These are phyloP conservation scores for Aureobasidium sp. DNA, from an alignment of 2,329 filamentous ascomycete genomes.

Conservation along the genomic window DNA sequence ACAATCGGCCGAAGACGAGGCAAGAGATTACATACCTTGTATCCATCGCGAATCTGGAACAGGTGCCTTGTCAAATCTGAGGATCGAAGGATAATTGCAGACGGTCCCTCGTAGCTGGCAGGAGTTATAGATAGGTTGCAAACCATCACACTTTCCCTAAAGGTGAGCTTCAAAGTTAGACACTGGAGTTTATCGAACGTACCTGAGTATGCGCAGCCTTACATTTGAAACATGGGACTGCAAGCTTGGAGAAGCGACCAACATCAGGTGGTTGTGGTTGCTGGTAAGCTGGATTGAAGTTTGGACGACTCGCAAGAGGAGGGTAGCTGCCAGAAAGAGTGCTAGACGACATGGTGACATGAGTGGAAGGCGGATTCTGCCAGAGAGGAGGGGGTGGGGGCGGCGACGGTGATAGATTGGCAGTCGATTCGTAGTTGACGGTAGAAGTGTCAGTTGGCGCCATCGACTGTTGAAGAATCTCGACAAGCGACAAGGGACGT, in stretches of 20 bases:
- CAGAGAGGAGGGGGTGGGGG: background rate
- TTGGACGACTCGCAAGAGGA: background rate
- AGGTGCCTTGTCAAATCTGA: slow-evolving; percentile 12
- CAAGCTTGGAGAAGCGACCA: slow-evolving; percentile 10
- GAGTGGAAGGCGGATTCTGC: background rate
- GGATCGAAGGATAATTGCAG: slow-evolving; percentile 11
- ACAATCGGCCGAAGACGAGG: background rate
- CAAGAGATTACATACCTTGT: background rate
- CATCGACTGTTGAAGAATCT: slow-evolving; percentile 19
- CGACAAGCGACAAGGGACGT: slow-evolving; percentile 20
- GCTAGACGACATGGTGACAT: background rate
- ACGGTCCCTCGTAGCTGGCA: slow-evolving; percentile 7
- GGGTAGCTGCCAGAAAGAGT: background rate
- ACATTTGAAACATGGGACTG: slow-evolving; percentile 11
- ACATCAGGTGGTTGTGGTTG: slow-evolving; percentile 2
- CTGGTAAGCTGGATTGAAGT: background rate
- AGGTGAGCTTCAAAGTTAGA: background rate
- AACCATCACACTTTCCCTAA: slow-evolving; percentile 3
- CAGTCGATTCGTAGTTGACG: background rate
- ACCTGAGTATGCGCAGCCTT: slow-evolving; percentile 8
- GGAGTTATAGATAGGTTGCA: slow-evolving; percentile 8
- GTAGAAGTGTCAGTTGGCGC: background rate
- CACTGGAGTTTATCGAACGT: background rate
- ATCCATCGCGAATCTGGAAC: slow-evolving; percentile 7
- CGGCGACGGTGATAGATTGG: background rate